These are phyloP conservation scores for Acacia melanoxylon DNA, from an alignment of 306 rosid genomes.

Conservation along the genomic window DNA sequence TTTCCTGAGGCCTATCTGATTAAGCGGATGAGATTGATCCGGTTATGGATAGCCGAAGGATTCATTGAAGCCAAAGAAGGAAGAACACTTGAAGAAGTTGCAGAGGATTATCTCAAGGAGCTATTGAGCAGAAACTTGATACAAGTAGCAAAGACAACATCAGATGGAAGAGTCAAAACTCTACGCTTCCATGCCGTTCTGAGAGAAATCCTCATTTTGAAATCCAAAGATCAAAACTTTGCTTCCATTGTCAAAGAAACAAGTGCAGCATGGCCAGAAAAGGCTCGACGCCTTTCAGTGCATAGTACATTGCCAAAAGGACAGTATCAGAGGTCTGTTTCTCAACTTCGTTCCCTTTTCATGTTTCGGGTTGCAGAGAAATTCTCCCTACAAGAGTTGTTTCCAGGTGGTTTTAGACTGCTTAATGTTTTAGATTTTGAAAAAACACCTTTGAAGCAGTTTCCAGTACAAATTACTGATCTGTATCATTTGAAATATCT, in stretches of 20 bases:
- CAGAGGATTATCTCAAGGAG: conserved; percentile 49
- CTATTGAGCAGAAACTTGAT: conserved; percentile 52
- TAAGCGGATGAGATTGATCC: conserved; percentile 43
- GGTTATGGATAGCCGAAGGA: conserved; percentile 57
- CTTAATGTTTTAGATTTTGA: conserved; percentile 49
- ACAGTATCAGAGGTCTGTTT: conserved; percentile 38
- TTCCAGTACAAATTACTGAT: conserved; percentile 35
- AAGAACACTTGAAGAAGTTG: conserved; percentile 50
- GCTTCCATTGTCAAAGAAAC: conserved; percentile 43
- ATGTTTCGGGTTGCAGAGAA: conserved; percentile 44
- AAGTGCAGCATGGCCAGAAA: conserved; percentile 41
- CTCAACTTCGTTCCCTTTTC: conserved; percentile 63
- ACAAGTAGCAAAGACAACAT: conserved; percentile 38
- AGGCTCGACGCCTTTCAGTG: conserved; percentile 52
- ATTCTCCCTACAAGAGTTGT: conserved; percentile 32
- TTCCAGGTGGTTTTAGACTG: conserved; percentile 44
- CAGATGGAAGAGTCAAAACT: conserved; percentile 46
- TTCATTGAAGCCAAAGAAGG: conserved; percentile 47
- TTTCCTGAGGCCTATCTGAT: conserved; percentile 48
- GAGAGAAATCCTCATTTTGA: conserved; percentile 49
- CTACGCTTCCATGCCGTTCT: conserved; percentile 53
- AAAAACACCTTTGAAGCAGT: conserved; percentile 37
- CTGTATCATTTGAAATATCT: conserved; percentile 45
- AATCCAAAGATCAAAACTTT: conserved; percentile 57
- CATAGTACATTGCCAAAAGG: conserved; percentile 39